These are phyloP conservation scores for Beauveria sp. DNA, from an alignment of 2,329 filamentous ascomycete genomes.

Conservation along the genomic window DNA sequence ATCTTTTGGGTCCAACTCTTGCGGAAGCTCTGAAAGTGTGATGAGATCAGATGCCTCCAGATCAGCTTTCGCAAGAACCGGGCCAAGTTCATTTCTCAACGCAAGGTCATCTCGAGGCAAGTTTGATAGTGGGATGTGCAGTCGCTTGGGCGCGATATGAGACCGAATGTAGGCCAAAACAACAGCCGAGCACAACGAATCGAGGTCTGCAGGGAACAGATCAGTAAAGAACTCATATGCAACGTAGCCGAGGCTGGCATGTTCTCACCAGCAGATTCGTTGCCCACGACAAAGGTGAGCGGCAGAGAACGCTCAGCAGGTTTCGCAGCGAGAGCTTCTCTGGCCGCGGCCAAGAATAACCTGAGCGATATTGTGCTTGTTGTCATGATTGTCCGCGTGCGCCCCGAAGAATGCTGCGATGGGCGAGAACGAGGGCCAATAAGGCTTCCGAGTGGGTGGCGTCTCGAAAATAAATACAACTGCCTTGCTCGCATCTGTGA, in stretches of 20 bases:
- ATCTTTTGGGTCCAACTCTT: slow-evolving; percentile 40
- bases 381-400: slow-evolving; percentile 17
- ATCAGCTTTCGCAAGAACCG: slow-evolving; percentile 54
- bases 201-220: slow-evolving; percentile 50
- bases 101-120: slow-evolving; percentile 59
- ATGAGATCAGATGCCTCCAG: slow-evolving; percentile 55
- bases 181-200: slow-evolving; percentile 69
- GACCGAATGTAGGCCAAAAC: slow-evolving; percentile 68
- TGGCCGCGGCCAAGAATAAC: slow-evolving; percentile 44
- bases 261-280: slow-evolving; percentile 55
- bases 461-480: neutral
- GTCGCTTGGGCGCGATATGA: slow-evolving; percentile 41
- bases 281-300: slow-evolving; percentile 57
- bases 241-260: neutral
- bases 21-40: slow-evolving; percentile 45
- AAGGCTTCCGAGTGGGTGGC: neutral
- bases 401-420: neutral
- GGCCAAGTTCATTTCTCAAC: slow-evolving; percentile 65
- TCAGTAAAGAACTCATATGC: neutral
- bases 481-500: neutral
- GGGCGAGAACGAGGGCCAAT: neutral
- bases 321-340: slow-evolving; percentile 36
- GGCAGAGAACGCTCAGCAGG: slow-evolving; percentile 36
- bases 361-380: slow-evolving; percentile 32
- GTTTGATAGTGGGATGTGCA: slow-evolving; percentile 69